Percentiles rank a stretch among this genome's conserved stretches.
phyloP scores from a whole-genome alignment of 805 yeast genomes.

The Cyberlindnera veronae region DNA sequence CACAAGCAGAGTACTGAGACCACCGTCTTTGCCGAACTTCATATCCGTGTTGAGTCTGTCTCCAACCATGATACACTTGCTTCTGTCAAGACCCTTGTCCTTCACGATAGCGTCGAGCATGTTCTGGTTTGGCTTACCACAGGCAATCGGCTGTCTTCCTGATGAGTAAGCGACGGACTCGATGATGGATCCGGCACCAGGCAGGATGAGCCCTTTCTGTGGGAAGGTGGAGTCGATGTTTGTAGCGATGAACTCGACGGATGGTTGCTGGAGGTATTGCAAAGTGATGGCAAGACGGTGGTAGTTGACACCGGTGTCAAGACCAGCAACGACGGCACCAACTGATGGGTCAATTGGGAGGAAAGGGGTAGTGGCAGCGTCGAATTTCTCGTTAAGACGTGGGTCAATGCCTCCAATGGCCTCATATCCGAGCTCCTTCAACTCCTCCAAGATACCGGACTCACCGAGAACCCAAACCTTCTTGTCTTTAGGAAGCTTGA shows the following conservation, averaged over 20 bases:
- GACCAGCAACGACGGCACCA: constrained; percentile 87
- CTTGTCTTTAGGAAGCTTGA: constrained; percentile 66
- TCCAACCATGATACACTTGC: constrained; percentile 85
- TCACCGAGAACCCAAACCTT: constrained; percentile 93
- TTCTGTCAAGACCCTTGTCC: constrained; percentile 49
- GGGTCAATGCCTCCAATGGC: constrained; percentile 85
- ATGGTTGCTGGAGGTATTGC: constrained; percentile 67
- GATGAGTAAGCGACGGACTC: constrained; percentile 70
- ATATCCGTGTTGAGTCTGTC: constrained; percentile 95
- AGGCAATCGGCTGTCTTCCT: constrained; percentile 81
- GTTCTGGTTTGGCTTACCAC: constrained; percentile 88
- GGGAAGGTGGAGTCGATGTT: constrained; percentile 96
- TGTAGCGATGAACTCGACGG: constrained; percentile 80
- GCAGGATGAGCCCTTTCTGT: constrained; percentile 74
- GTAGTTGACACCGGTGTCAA: constrained; percentile 75
- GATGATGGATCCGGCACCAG: constrained; percentile 94
- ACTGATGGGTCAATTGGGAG: constrained; percentile 64
- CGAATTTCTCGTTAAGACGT: constrained; percentile 47
- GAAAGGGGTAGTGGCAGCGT: constrained; percentile 52
- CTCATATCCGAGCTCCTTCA: constrained; percentile 66
- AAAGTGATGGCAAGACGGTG: constrained; percentile 76
- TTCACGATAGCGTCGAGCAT: constrained; percentile 88
- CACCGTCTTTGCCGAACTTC: constrained; percentile 85
- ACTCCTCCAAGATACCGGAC: constrained; percentile 77
- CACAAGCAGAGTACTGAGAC: constrained; percentile 80